Conservation (phyloP, 2,329 filamentous ascomycete species). For the Ceratocystis cacaofunesta region DNA sequence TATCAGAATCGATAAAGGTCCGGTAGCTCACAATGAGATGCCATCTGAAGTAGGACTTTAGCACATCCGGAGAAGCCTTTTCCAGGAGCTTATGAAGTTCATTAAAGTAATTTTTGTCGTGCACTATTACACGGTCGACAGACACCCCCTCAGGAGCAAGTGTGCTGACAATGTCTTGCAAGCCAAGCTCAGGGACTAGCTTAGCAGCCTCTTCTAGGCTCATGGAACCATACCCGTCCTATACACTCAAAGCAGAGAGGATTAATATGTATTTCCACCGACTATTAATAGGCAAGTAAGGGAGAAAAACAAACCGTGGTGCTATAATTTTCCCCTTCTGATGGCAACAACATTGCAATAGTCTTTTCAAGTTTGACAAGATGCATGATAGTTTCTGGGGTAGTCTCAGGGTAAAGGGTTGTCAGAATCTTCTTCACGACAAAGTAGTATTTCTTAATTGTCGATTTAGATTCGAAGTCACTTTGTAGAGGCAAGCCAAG, state of each 20-base stretch:
- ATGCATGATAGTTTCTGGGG: conserved; percentile 28
- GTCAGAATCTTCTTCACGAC: conserved; percentile 20
- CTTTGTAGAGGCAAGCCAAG: conserved; percentile 49
- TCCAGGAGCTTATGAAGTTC: conserved; percentile 41
- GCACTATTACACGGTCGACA: conserved; percentile 40
- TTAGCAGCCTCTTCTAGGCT: conserved; percentile 39
- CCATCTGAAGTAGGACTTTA: conserved; percentile 51
- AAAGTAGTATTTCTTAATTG: conserved; percentile 36
- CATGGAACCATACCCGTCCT: conserved; percentile 24
- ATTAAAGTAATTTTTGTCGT: conserved; percentile 44
- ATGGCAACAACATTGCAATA: conserved; percentile 42
- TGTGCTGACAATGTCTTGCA: conserved; percentile 36
- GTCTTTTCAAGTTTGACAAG: conserved; percentile 44
- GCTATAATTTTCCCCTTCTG: too few relatives aligned
- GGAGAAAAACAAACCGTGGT: too few relatives aligned
- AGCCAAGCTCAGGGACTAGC: conserved; percentile 40
- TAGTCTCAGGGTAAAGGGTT: conserved; percentile 25
- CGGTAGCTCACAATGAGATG: conserved; percentile 42
- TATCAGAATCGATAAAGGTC: conserved; percentile 41
- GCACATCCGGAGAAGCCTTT: conserved; percentile 36
- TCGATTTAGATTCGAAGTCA: conserved; percentile 41
- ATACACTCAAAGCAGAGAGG: too few relatives aligned
- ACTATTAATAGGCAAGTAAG: too few relatives aligned
- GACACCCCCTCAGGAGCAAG: conserved; percentile 24
- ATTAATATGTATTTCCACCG: too few relatives aligned